Conservation (phyloP, 2,329 filamentous ascomycete genomes). For the Aspergillus uvarum region DNA sequence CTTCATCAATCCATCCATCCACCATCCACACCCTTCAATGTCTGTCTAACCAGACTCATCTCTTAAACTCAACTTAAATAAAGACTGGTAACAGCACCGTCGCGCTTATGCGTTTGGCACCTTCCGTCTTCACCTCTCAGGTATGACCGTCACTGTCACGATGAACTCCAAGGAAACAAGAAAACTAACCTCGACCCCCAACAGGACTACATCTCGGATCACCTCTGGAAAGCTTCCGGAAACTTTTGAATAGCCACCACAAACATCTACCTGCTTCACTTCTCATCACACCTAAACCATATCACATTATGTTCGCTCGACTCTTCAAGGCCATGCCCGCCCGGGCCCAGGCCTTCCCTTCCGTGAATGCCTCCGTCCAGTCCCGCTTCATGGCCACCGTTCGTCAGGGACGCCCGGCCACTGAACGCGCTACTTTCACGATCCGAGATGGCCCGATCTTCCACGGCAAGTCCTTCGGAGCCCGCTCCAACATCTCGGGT, state of each 20-base stretch:
- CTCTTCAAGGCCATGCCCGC: slow-evolving; percentile 53
- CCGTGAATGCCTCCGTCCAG: slow-evolving; percentile 38
- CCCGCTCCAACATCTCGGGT: slow-evolving; percentile 93
- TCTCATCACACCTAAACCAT: slow-evolving; percentile 9
- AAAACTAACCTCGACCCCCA: slow-evolving; percentile 11
- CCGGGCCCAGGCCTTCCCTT: slow-evolving; percentile 48
- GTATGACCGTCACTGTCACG: slow-evolving; percentile 49
- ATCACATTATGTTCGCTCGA: slow-evolving; percentile 56
- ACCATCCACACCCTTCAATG: slow-evolving; percentile 21
- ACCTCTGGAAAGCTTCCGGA: slow-evolving; percentile 67
- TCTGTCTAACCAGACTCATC: slow-evolving; percentile 26
- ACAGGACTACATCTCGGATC: slow-evolving; percentile 68
- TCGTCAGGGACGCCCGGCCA: slow-evolving; percentile 68
- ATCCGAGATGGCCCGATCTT: slow-evolving; percentile 96
- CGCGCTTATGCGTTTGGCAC: slow-evolving; percentile 83
- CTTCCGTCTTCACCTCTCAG: slow-evolving; percentile 84
- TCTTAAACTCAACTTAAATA: slow-evolving; percentile 8
- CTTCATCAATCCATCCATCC: slow-evolving; percentile 7
- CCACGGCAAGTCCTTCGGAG: slow-evolving; percentile 93
- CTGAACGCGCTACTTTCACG: slow-evolving; percentile 86
- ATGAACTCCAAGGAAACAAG: neutral
- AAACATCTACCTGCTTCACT: neutral
- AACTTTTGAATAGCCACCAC: slow-evolving; percentile 48
- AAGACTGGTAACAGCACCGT: slow-evolving; percentile 43
- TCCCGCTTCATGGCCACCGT: slow-evolving; percentile 62